These are phyloP conservation scores for Plenodomus tracheiphilus DNA, from an alignment of 2,329 filamentous ascomycete species.

Conservation along the genomic window DNA sequence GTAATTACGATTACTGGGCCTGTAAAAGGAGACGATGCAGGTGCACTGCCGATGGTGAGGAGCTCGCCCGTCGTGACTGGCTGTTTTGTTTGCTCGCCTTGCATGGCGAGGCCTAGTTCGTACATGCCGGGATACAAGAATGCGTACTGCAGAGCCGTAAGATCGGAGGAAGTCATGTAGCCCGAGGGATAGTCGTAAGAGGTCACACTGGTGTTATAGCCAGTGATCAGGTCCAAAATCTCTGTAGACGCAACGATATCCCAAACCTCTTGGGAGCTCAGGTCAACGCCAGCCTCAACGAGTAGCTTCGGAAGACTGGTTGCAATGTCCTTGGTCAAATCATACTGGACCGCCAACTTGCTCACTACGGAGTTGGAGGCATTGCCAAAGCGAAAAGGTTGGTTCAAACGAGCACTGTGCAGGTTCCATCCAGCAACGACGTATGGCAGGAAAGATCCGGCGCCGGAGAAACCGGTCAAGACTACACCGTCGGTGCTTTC, in stretches of 20 bases:
- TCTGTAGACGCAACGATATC: slow-evolving; percentile 35
- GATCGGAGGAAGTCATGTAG: slow-evolving; percentile 56
- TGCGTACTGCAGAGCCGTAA: slow-evolving; percentile 56
- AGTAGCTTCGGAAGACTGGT: slow-evolving; percentile 22
- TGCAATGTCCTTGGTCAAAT: slow-evolving; percentile 15
- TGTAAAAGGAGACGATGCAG: slow-evolving; percentile 45
- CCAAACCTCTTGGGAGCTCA: slow-evolving; percentile 27
- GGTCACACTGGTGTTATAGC: slow-evolving; percentile 30
- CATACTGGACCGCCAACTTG: slow-evolving; percentile 12
- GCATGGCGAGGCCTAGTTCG: slow-evolving; percentile 56
- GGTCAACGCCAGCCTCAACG: slow-evolving; percentile 13
- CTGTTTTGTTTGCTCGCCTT: slow-evolving; percentile 55
- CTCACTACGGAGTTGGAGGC: slow-evolving; percentile 16
- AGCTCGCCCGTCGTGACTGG: slow-evolving; percentile 63
- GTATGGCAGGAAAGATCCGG: slow-evolving; percentile 47
- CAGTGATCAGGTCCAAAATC: slow-evolving; percentile 32
- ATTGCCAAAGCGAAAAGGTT: slow-evolving; percentile 47
- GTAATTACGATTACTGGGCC: slow-evolving; percentile 64
- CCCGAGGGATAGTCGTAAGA: slow-evolving; percentile 48
- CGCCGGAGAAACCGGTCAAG: slow-evolving; percentile 63
- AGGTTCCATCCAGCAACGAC: slow-evolving; percentile 55
- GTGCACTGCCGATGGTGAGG: slow-evolving; percentile 56
- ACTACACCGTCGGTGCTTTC: slow-evolving; percentile 60
- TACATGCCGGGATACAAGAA: slow-evolving; percentile 57
- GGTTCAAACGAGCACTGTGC: slow-evolving; percentile 49